Evolutionary conservation across 495 filamentous ascomycete species (phyloP).

Genomic region (Lichenothelia convexa): DNA sequence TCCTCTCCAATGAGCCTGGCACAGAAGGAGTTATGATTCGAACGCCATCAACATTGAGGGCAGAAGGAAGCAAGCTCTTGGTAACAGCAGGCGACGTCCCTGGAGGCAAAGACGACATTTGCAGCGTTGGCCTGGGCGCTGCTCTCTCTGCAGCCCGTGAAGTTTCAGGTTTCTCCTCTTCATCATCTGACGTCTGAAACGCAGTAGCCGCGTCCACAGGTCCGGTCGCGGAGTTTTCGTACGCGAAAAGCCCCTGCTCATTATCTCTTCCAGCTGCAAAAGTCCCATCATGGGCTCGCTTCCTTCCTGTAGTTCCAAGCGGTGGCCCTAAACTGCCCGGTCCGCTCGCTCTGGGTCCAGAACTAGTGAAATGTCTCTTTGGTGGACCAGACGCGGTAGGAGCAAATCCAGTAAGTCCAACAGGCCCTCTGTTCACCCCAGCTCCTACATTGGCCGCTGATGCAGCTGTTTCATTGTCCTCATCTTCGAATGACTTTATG

Average conservation of each 20-base stretch:
- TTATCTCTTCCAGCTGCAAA: constrained; percentile 17
- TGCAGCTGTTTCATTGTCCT: constrained; percentile 25
- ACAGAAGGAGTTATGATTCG: constrained; percentile 46
- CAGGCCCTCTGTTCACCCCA: constrained; percentile 23
- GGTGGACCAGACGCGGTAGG: constrained; percentile 15
- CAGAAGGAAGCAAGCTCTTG: constrained; percentile 51
- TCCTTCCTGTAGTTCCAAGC: constrained; percentile 29
- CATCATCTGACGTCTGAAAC: constrained; percentile 33
- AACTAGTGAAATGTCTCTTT: constrained; percentile 9
- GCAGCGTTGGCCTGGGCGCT: constrained; percentile 73
- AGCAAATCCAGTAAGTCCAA: no score
- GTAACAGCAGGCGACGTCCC: constrained; percentile 54
- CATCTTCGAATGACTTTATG: constrained; percentile 74
- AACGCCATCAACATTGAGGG: constrained; percentile 57
- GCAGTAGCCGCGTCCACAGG: constrained; percentile 25
- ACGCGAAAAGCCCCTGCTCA: constrained; percentile 32
- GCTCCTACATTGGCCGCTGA: constrained; percentile 16
- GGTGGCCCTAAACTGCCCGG: constrained; percentile 57
- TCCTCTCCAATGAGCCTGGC: constrained; percentile 47
- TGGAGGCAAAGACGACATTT: constrained; percentile 42
- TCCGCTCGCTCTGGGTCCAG: constrained; percentile 33
- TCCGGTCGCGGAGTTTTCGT: constrained; percentile 30
- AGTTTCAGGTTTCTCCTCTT: constrained; percentile 22
- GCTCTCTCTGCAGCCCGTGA: constrained; percentile 47
- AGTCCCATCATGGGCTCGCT: constrained; percentile 33